phyloP scores from a whole-genome alignment of 2,329 filamentous ascomycete genomes.

The Exutisphaerella laricina region DNA sequence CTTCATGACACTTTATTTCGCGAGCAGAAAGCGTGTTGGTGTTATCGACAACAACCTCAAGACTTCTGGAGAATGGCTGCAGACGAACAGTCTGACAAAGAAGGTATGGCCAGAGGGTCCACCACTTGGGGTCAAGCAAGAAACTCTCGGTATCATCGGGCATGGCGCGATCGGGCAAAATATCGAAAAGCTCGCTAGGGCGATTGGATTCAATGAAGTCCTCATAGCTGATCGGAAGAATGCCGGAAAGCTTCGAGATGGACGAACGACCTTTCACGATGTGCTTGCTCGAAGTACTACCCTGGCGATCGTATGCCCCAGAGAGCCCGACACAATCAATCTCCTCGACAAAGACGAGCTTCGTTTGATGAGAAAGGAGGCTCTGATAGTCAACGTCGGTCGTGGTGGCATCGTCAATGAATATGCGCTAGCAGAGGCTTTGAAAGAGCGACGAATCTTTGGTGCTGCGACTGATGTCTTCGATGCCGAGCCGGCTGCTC shows the following conservation, averaged over 20 bases:
- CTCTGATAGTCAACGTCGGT: slow-evolving; percentile 18
- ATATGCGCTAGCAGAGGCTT: slow-evolving; percentile 17
- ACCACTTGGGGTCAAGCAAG: slow-evolving; percentile 18
- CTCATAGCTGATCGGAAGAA: slow-evolving; percentile 18
- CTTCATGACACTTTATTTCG: slow-evolving; percentile 18
- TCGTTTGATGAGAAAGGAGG: slow-evolving; percentile 16
- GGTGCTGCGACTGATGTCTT: slow-evolving; percentile 21
- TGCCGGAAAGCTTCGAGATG: slow-evolving; percentile 5
- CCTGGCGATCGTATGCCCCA: slow-evolving; percentile 13
- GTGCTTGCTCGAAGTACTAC: slow-evolving; percentile 15
- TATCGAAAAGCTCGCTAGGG: slow-evolving; percentile 13
- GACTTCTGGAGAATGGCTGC: slow-evolving; percentile 17
- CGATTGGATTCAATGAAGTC: slow-evolving; percentile 16
- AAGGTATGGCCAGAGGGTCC: slow-evolving; percentile 17
- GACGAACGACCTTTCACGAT: slow-evolving; percentile 13
- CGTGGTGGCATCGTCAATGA: slow-evolving; percentile 22
- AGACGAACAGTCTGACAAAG: slow-evolving; percentile 16
- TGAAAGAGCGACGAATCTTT: slow-evolving; percentile 17
- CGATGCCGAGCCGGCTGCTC: slow-evolving; percentile 20
- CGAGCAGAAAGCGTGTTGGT: slow-evolving; percentile 16
- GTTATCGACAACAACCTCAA: slow-evolving; percentile 17
- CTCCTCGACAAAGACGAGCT: slow-evolving; percentile 17
- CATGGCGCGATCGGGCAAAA: slow-evolving; percentile 20
- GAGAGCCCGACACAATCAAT: slow-evolving; percentile 17
- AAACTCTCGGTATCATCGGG: slow-evolving; percentile 19